These are phyloP conservation scores for Discostella stelligeroides DNA, from an alignment of 108 stramenopile genomes.

Conservation along the genomic window DNA sequence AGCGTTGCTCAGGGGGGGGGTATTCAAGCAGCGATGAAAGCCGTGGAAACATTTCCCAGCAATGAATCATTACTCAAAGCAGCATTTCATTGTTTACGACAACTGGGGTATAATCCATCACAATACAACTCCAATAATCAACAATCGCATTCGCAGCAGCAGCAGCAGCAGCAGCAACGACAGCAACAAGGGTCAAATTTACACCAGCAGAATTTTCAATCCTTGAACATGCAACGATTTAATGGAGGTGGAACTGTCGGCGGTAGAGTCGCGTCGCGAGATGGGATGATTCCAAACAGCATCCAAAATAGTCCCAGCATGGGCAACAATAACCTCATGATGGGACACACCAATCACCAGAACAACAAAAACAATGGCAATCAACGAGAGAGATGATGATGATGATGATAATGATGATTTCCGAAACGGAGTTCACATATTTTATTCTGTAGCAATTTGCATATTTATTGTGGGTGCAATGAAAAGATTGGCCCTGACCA, in stretches of 20 bases:
- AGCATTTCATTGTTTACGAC: conserved; percentile 41
- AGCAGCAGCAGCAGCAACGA: conserved; percentile 23
- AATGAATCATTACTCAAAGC: conserved; percentile 45
- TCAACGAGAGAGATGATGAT: too few relatives aligned
- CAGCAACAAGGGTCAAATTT: conserved; percentile 9
- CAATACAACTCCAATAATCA: conserved; percentile 16
- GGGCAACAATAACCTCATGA: conserved; percentile 15
- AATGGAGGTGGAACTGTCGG: not conserved
- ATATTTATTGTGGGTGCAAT: too few relatives aligned
- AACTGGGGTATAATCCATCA: conserved; percentile 45
- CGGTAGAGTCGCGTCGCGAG: not conserved
- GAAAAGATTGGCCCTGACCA: too few relatives aligned
- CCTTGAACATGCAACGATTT: not conserved
- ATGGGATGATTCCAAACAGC: not conserved
- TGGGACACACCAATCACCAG: not conserved
- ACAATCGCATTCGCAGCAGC: conserved; percentile 23
- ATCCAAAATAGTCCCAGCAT: not conserved
- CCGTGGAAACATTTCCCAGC: conserved; percentile 38
- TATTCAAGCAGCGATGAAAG: conserved; percentile 46
- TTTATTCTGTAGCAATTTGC: too few relatives aligned
- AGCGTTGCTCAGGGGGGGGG: conserved; percentile 34
- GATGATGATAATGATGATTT: too few relatives aligned
- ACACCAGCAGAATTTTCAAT: conserved; percentile 12
- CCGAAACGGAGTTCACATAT: too few relatives aligned
- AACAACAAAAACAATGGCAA: not conserved